Percentiles rank a stretch among this genome's conserved stretches.
Conservation (phyloP, 768 basidiomycete genomes). For the Mycena amicta region DNA sequence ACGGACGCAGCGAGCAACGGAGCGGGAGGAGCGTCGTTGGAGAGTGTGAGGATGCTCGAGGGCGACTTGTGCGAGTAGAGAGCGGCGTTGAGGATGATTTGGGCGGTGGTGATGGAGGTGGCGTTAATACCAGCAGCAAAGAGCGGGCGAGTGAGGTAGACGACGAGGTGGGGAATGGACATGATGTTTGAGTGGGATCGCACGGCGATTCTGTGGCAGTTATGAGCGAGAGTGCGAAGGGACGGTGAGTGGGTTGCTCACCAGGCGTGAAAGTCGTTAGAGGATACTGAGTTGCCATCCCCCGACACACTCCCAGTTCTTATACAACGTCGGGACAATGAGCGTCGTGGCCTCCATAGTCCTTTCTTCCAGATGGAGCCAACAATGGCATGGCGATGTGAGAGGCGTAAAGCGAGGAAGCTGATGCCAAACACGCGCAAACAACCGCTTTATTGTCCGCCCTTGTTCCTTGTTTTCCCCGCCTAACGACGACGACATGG, state of each 20-base stretch:
- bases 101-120: not conserved
- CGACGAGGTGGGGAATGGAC: not conserved
- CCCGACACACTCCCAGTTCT: not conserved
- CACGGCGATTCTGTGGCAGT: not conserved
- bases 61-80: not conserved
- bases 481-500: no score
- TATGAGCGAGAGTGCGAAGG: not conserved
- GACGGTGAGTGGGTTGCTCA: not conserved
- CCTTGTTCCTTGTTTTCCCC: no score
- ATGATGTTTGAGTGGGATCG: not conserved
- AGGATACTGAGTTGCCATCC: not conserved
- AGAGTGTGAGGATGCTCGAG: not conserved
- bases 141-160: slow-evolving; percentile 2
- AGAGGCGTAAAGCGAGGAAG: no score
- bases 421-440: no score
- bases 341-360: not conserved
- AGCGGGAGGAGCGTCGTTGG: not conserved
- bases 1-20: not conserved
- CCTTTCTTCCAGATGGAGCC: not conserved
- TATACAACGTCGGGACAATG: not conserved
- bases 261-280: not conserved
- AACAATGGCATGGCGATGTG: no score
- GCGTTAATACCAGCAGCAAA: not conserved
- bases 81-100: not conserved
- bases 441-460: no score